A percentile compares a stretch with the other conserved stretches of the same genome.
Conservation (phyloP, 2,329 filamentous ascomycete species). For the Aspergillus carbonarius region DNA sequence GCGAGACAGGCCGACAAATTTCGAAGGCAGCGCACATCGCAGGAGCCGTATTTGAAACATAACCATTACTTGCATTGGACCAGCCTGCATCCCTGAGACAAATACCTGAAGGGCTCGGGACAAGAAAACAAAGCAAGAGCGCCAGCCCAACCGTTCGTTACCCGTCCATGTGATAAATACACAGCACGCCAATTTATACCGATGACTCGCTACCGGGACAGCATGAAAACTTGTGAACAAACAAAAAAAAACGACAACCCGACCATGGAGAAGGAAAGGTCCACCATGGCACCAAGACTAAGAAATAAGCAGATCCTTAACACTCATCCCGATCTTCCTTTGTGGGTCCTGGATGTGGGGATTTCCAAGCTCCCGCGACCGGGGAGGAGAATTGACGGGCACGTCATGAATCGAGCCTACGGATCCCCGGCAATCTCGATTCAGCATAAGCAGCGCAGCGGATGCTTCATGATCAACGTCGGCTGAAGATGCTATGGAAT, state of each 20-base stretch:
- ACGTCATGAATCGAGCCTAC: conserved; percentile 32
- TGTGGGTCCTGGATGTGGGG: conserved; percentile 20
- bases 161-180: background rate
- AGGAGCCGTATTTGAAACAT: background rate
- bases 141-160: background rate
- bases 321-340: conserved; percentile 53
- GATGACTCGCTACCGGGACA: conserved; percentile 2
- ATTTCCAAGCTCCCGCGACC: conserved; percentile 7
- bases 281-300: conserved; percentile 25
- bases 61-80: background rate
- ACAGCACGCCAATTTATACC: background rate
- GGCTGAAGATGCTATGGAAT: conserved; percentile 45
- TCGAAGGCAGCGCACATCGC: background rate
- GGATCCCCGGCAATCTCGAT: conserved; percentile 66
- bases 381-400: conserved; percentile 10
- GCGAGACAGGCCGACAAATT: background rate
- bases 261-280: background rate
- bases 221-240: background rate
- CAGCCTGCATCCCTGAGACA: background rate
- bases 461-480: conserved; percentile 77
- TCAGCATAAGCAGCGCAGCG: conserved; percentile 83
- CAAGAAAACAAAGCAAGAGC: background rate
- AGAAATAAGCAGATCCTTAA: conserved; percentile 55
- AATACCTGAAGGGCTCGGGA: background rate
- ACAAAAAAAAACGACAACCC: background rate